Base-by-base conservation (phyloP, 768 basidiomycete genomes). In the Tubosaeta sp. region DNA sequence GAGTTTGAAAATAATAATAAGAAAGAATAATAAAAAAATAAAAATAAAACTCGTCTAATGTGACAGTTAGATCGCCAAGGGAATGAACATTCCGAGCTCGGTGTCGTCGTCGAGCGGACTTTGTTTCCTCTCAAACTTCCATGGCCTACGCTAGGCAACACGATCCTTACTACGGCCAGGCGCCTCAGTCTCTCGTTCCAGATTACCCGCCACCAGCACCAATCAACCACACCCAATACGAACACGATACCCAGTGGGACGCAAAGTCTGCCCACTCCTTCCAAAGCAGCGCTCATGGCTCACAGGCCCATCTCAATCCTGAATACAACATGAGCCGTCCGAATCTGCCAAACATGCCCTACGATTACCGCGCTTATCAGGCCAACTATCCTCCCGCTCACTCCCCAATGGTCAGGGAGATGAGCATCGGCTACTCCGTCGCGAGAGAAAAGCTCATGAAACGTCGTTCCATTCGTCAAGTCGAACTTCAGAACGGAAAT, bases 371-470 rank as follows among this genome's bases (percentile, higher is more conserved):
- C 45, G 73, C 60, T 7, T 59, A 60, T 40, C 68, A 62, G 42
- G 65, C 67, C 46, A 77, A 85, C 56, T 85, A 86, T 64, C 86
- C 84, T n/a, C 86, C 86, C 22, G 58, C 67, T 27, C 77, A 76
- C 36, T 63, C 72, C 19, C 82, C 79, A 9, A 69, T 80, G 62
- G 71, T 76, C 46, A 72, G 75, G 54, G 74, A 68, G 41, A 70
- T 66, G 54, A 76, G 76, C 65, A 71, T 64, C 41, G 87, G 86
- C 14, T 91, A 83, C 69, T 81, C 82, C 22, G 73, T 74, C 38
- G 86, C 84, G 39, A 74, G 81, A 58, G 88, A 92, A 54, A 86
- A 89, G 67, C 80, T 91, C 69, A 82, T 92, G 82, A 88, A 85
- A 64, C 82, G 85, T 38, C 77, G 89, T 46, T 87, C 87, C 34